Evolutionary conservation across 345 rosid species (phyloP), one percentile per base, ranked within the genome.

Genomic region (Conringia planisiliqua): DNA sequence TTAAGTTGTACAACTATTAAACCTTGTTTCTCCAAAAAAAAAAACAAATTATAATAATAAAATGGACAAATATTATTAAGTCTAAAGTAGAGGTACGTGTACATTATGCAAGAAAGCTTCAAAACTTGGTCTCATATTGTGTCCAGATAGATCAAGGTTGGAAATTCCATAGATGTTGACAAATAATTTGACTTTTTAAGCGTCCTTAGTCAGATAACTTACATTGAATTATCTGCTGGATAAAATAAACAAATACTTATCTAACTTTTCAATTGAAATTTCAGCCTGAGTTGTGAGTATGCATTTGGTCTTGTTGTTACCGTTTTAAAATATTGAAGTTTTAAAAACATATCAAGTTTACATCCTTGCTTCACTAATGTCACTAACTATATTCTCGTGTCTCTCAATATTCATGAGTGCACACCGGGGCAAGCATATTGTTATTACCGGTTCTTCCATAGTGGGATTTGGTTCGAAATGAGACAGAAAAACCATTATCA

Each of bases 121-220:
- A 17, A 33, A 51, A 54, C 27, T 68, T 40, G 73, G 73, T 68
- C 63, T 51, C 29, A 54, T 7, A n/a, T 16, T 39, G 16, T 27
- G 40, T 40, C 63, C 43, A 69, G 22, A 17, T 70, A 32, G 40
- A 70, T 20, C 22, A 57, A 18, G 33, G 43, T 18, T 57, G 56
- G 65, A 30, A 55, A 70, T 57, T 57, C 16, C 43, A 57, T 30
- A 56, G 54, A 27, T 30, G 12, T 43, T 70, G 54, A 57, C 74
- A 70, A 8, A 43, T 32, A 30, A 57, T 43, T 57, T 70, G 66
- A 70, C 56, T 12, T 57, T 43, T 44, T 33, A 7, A 30, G 30
- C 13, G 44, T 57, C n/a, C n/a, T 18, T 7, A 70, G 43, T 70
- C 65, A 57, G 10, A 8, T 44, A 22, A 57, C 56, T 10, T 30